phyloP scores from a whole-genome alignment of 805 yeast genomes.

The Debaryomyces maramus region DNA sequence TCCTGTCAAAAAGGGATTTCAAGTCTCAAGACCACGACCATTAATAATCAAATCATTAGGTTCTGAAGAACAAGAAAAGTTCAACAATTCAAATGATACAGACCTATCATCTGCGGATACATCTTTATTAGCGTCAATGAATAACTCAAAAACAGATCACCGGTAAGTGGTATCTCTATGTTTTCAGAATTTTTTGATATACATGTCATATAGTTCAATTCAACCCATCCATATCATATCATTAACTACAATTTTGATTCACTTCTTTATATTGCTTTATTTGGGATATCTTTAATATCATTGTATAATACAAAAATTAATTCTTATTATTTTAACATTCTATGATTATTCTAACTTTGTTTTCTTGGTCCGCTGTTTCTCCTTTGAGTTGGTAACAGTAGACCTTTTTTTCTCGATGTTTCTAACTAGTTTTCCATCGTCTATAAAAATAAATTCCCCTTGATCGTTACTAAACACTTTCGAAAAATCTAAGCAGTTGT shows the following conservation, averaged over 20 bases:
- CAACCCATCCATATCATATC: too few species aligned
- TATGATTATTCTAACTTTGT: not conserved
- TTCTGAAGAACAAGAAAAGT: too few species aligned
- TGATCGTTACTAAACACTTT: slow-evolving; percentile 23
- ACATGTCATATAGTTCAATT: too few species aligned
- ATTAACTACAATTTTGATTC: too few species aligned
- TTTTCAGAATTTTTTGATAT: too few species aligned
- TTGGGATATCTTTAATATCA: too few species aligned
- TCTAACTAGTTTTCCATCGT: slow-evolving; percentile 58
- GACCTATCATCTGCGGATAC: too few species aligned
- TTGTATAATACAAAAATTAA: not conserved
- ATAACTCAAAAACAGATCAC: too few species aligned
- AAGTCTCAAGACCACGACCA: slow-evolving; percentile 36
- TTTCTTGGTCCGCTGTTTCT: slow-evolving; percentile 18
- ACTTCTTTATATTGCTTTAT: too few species aligned
- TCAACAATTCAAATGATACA: too few species aligned
- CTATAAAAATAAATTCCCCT: slow-evolving; percentile 43
- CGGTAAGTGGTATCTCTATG: too few species aligned
- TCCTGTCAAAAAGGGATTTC: slow-evolving; percentile 35
- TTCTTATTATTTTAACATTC: not conserved
- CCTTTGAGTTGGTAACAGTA: slow-evolving; percentile 26
- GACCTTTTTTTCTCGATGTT: slow-evolving; percentile 54
- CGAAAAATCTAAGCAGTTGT: slow-evolving; percentile 34
- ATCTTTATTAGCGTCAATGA: too few species aligned
- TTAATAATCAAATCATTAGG: slow-evolving; percentile 25